Base-by-base conservation (phyloP, 305 asterid species). In the Fraxinus nigra region DNA sequence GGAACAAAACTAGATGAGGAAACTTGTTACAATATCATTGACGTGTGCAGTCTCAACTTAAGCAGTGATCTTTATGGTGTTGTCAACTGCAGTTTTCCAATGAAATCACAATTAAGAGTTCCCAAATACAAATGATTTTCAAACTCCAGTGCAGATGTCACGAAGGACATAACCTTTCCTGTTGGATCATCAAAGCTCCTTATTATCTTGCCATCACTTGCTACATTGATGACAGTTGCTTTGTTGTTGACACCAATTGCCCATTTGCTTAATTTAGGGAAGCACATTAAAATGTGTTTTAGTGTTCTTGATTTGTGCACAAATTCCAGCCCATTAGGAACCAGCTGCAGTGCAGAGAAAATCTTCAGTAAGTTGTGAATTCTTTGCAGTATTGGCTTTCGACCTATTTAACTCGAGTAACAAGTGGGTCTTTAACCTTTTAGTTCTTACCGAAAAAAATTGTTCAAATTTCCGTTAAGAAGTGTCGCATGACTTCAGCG, bases 131-230 rank as follows among this genome's bases (percentile, higher is more conserved):
- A 69, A 84, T 90, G 88, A 10, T 83, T 89, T 20, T 94, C 92
- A 61, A 86, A 90, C 83, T 94, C 97, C 7, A 94, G 65, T 1
- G 87, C 97, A 74, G 93, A 90, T 61, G 97, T 92, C 18, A 92
- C 92, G 35, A 89, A 86, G n/a, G 81, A 84, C 89, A 91, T 88
- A 51, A 88, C 90, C 34, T 89, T 82, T 26, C 95, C 94, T 0
- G 87, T 88, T 7, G 97, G 95, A 86, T 92, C 97, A 72, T 88
- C 92, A n/a, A 91, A 87, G 3, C 91, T 84, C 85, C 87, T 86
- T 10, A 85, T 75, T 7, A 90, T 78, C 54, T 87, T 87, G n/a
- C 98, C 98, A 32, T 91, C 82, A 26, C 85, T 75, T 10, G 72
- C 92, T 16, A 90, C 96, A 61, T 94, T 92, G 79, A 90, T 89